Percentiles rank a stretch among this genome's conserved stretches.
These are phyloP conservation scores for Amanita pseudoporphyria DNA, from an alignment of 768 basidiomycete species.

Conservation along the genomic window DNA sequence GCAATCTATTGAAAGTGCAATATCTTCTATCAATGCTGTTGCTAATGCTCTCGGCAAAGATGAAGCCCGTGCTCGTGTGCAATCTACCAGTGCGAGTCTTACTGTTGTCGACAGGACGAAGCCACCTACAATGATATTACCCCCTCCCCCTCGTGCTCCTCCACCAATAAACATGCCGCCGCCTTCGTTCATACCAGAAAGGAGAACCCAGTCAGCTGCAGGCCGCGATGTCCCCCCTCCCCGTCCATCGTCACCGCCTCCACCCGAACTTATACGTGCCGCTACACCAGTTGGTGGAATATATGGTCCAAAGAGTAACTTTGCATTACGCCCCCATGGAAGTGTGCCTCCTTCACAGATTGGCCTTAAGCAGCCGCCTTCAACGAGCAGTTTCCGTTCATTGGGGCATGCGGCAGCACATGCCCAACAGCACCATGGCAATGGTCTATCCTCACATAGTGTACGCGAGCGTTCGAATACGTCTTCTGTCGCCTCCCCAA, in stretches of 20 bases:
- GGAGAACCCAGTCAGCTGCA: conserved; percentile 33
- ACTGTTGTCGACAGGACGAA: conserved; percentile 62
- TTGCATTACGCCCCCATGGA: conserved; percentile 51
- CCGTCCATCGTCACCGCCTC: conserved; percentile 88
- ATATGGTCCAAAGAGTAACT: conserved; percentile 52
- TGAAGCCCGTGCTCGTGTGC: conserved; percentile 49
- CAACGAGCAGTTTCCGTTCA: conserved; percentile 78
- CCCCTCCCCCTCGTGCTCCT: conserved; percentile 68
- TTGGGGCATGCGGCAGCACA: conserved; percentile 51
- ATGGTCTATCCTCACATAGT: conserved; percentile 37
- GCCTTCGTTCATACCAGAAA: conserved; percentile 68
- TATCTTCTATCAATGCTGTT: conserved; percentile 38
- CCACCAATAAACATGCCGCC: conserved; percentile 67
- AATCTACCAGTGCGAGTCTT: conserved; percentile 40
- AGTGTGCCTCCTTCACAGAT: conserved; percentile 66
- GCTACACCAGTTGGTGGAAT: conserved; percentile 57
- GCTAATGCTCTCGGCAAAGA: conserved; percentile 16
- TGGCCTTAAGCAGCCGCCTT: conserved; percentile 58
- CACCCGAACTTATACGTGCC: conserved; percentile 85
- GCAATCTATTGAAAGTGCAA: conserved; percentile 62
- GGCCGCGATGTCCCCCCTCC: conserved; percentile 64
- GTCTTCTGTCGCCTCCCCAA: conserved; percentile 62
- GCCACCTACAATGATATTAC: conserved; percentile 79
- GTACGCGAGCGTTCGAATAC: conserved; percentile 52
- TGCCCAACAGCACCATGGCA: too few species aligned